Percentiles rank a stretch among this genome's conserved stretches.
Conservation (phyloP, 176 grass and related monocot genomes). For the Guadua angustifolia region DNA sequence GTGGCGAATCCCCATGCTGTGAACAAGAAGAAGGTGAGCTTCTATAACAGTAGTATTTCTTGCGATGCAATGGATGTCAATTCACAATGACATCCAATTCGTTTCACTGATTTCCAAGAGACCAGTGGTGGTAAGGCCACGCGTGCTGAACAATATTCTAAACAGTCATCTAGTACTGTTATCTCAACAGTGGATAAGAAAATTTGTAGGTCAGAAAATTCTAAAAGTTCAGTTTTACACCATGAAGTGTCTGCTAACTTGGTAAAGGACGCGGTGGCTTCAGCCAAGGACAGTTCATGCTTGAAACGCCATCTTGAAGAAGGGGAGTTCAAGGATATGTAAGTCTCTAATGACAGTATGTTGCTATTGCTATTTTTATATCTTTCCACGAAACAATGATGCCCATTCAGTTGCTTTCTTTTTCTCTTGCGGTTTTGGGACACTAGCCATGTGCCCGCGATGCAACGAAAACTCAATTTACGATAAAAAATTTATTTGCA, state of each 20-base stretch:
- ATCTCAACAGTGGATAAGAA: slow-evolving; percentile 36
- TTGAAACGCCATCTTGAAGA: slow-evolving; percentile 52
- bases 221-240: slow-evolving; percentile 40
- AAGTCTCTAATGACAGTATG: slow-evolving; percentile 39
- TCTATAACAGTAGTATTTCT: slow-evolving; percentile 36
- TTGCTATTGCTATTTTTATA: slow-evolving; percentile 19
- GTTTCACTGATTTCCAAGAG: slow-evolving; percentile 27
- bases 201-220: slow-evolving; percentile 22
- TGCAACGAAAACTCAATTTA: too few relatives aligned
- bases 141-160: slow-evolving; percentile 31
- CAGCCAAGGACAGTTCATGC: slow-evolving; percentile 35
- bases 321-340: slow-evolving; percentile 78
- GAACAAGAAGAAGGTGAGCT: slow-evolving; percentile 49
- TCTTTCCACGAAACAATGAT: slow-evolving; percentile 30
- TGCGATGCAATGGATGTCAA: slow-evolving; percentile 35
- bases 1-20: neutral
- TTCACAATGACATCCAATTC: slow-evolving; percentile 25
- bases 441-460: too few relatives aligned
- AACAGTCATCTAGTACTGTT: slow-evolving; percentile 38
- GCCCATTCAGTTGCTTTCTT: slow-evolving; percentile 13
- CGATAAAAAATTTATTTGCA: too few relatives aligned
- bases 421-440: slow-evolving; percentile 9
- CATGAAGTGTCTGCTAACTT: slow-evolving; percentile 43
- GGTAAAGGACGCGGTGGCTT: slow-evolving; percentile 40
- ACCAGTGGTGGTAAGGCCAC: slow-evolving; percentile 13